Evolutionary conservation across 2,329 filamentous ascomycete species (phyloP).

Genomic region (Septoria linicola): DNA sequence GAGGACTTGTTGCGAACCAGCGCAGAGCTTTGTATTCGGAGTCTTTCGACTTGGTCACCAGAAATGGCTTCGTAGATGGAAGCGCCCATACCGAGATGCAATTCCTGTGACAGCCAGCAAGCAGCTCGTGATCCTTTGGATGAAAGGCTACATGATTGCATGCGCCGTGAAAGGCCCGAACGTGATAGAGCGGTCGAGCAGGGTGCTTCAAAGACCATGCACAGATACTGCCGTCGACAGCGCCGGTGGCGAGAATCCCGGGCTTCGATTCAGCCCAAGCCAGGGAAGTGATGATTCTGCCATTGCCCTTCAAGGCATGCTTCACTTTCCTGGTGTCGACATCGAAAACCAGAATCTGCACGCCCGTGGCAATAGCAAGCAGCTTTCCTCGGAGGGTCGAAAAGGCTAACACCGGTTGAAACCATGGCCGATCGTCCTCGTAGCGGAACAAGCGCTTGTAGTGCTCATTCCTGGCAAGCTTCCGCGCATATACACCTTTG

Average conservation of each 20-base stretch:
- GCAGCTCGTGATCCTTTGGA: constrained; percentile 10
- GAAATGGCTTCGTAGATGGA: constrained; percentile 16
- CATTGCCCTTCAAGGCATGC: constrained; percentile 25
- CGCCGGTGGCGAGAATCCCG: constrained; percentile 23
- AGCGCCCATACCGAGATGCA: constrained; percentile 19
- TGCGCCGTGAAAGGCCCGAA: constrained; percentile 22
- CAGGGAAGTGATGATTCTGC: constrained; percentile 24
- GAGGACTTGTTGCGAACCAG: constrained; percentile 16
- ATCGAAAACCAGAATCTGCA: constrained; percentile 28
- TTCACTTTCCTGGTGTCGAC: constrained; percentile 15
- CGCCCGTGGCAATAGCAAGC: constrained; percentile 27
- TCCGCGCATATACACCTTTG: constrained; percentile 20
- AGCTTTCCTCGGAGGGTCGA: constrained; percentile 21
- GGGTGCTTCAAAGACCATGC: constrained; percentile 27
- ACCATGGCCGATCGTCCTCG: constrained; percentile 15
- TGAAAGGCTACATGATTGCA: constrained; percentile 23
- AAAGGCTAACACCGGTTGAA: constrained; percentile 24
- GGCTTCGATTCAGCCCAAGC: constrained; percentile 22
- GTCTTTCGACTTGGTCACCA: constrained; percentile 11
- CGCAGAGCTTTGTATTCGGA: constrained; percentile 14
- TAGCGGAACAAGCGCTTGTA: constrained; percentile 17
- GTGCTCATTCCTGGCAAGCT: constrained; percentile 12
- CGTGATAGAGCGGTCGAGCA: constrained; percentile 21
- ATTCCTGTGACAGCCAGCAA: constrained; percentile 19
- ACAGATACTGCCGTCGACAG: constrained; percentile 27